Conservation (phyloP, 331 rosid genomes). For the Spiraea crenata region DNA sequence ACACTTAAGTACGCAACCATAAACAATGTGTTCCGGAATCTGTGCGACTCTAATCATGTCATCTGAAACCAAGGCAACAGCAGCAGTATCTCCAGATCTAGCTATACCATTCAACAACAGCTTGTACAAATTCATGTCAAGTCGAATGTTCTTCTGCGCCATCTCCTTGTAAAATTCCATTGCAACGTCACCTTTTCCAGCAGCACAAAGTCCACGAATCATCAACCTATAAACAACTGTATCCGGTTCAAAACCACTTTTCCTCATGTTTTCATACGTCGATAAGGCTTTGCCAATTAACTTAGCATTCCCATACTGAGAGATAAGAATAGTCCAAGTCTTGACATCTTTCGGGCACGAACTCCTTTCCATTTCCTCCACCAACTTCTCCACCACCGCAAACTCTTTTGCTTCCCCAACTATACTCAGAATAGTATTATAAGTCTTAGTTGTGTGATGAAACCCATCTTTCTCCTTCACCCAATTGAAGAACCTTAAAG, state of each 20-base stretch:
- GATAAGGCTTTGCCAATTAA: conserved; percentile 57
- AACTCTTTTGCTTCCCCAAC: conserved; percentile 78
- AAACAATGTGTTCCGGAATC: conserved; percentile 43
- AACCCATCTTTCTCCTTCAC: conserved; percentile 56
- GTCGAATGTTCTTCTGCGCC: conserved; percentile 52
- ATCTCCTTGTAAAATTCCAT: conserved; percentile 83
- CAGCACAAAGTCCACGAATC: conserved; percentile 53
- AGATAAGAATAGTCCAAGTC: conserved; percentile 80
- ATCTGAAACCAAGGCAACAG: conserved; percentile 52
- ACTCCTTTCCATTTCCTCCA: conserved; percentile 61
- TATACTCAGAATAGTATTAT: conserved; percentile 63
- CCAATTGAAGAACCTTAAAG: conserved; percentile 67
- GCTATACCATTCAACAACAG: conserved; percentile 58
- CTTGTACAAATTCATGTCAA: conserved; percentile 49
- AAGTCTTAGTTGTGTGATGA: conserved; percentile 46
- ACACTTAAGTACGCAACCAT: conserved; percentile 57
- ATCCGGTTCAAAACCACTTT: conserved; percentile 64
- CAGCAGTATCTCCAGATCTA: conserved; percentile 53
- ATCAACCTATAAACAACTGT: conserved; percentile 50
- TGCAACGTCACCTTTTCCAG: conserved; percentile 70
- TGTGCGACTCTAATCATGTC: conserved; percentile 56
- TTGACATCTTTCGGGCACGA: conserved; percentile 52
- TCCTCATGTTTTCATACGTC: conserved; percentile 56
- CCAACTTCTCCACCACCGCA: conserved; percentile 56
- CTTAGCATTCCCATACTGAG: conserved; percentile 65